Percentiles rank a stretch among this genome's conserved stretches.
Conservation (phyloP, 345 rosid genomes). For the Tarenaya hassleriana region DNA sequence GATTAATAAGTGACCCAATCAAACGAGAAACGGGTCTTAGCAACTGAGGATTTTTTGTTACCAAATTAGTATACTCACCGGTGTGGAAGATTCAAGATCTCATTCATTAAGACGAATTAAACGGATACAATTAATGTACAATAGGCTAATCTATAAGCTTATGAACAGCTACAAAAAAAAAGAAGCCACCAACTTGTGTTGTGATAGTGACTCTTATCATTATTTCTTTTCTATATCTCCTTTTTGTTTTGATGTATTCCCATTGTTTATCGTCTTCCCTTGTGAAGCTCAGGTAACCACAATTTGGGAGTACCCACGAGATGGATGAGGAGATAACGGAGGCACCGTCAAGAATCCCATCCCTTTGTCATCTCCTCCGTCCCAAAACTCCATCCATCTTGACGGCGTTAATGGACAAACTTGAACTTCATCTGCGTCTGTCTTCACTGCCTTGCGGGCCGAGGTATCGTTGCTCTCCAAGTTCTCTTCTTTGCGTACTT, state of each 20-base stretch:
- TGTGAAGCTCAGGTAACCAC: conserved; percentile 28
- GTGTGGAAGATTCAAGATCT: too few relatives aligned
- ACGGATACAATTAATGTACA: too few relatives aligned
- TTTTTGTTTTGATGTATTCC: too few relatives aligned
- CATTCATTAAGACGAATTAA: too few relatives aligned
- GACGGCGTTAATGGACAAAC: conserved; percentile 70
- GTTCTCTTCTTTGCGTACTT: conserved; percentile 24
- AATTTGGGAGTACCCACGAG: conserved; percentile 35
- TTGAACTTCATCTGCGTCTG: conserved; percentile 21
- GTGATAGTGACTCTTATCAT: too few relatives aligned
- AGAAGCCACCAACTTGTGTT: background rate
- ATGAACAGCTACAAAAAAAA: background rate
- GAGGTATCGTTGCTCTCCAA: conserved; percentile 9
- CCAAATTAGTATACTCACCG: too few relatives aligned
- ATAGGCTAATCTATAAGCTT: conserved; percentile 9
- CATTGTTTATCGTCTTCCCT: conserved; percentile 3
- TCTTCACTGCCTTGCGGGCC: conserved; percentile 24
- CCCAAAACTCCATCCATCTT: conserved; percentile 85
- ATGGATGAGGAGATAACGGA: conserved; percentile 57
- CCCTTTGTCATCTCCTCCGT: conserved; percentile 41
- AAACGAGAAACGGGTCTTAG: too few relatives aligned
- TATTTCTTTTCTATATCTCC: too few relatives aligned
- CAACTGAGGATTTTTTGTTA: too few relatives aligned
- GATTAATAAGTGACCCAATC: too few relatives aligned
- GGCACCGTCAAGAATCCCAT: conserved; percentile 64